These are phyloP conservation scores for Senecio squalidus DNA, from an alignment of 140 eudicot species.

Conservation along the genomic window DNA sequence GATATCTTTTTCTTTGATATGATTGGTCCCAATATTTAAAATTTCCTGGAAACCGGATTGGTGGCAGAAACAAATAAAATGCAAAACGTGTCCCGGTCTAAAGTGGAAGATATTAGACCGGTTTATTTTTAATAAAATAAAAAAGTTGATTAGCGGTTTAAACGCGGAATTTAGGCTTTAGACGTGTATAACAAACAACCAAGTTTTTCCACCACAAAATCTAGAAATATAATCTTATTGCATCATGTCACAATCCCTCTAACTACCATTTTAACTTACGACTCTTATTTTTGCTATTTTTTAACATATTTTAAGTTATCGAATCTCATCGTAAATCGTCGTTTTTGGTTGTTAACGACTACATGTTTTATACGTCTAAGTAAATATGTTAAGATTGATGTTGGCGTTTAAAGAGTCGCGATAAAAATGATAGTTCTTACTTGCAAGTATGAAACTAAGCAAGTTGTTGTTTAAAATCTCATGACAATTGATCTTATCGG, in stretches of 20 bases:
- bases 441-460: too few species aligned
- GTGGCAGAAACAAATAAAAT: background rate
- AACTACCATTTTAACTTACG: conserved; percentile 12
- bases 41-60: background rate
- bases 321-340: background rate
- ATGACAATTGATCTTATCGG: too few species aligned
- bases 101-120: conserved; percentile 13
- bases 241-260: conserved; percentile 15
- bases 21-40: conserved; percentile 14
- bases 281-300: background rate
- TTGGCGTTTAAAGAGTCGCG: too few species aligned
- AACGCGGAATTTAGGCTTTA: conserved; percentile 38
- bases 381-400: too few species aligned
- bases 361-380: too few species aligned
- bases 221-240: conserved; percentile 1
- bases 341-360: background rate
- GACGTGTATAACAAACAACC: conserved; percentile 21
- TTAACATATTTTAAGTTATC: background rate
- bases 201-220: conserved; percentile 25
- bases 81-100: conserved; percentile 19
- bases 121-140: background rate
- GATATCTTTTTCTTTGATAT: conserved; percentile 18
- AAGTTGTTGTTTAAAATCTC: too few species aligned
- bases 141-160: conserved; percentile 20
- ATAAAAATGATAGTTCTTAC: too few species aligned